Evolutionary conservation across 352 stramenopile species (phyloP), one percentile per base, ranked within the genome.

Genomic region (Phytophthora uliginosa): DNA sequence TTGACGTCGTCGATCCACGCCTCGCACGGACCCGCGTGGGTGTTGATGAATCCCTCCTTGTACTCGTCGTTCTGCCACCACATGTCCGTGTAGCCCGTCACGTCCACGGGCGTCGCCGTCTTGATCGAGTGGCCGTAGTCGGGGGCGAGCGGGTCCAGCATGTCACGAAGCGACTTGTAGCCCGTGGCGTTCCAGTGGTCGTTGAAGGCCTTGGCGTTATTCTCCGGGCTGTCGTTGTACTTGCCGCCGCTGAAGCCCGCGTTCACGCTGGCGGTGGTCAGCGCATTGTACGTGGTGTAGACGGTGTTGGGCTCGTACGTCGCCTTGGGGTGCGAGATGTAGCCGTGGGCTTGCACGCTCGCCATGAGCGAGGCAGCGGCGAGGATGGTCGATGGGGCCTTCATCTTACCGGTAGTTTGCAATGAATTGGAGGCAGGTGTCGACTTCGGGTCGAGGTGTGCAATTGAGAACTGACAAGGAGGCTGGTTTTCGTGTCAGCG

Each of bases 41-140:
- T 78, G 6, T 61, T 51, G 65, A 79, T 76, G 65, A 85, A 82
- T 2, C 78, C 76, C 18, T 74, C 48, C 36, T 76, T 66, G 63
- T 76, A 76, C 62, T 85, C 36, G 50, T 83, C 72, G 48, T 82
- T 82, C 58, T 80, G 69, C 61, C 63, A 76, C 67, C 56, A 69
- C 56, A 77, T 82, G 18, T 70, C 70, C 8, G 50, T 69, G 56
- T 75, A 69, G 42, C 62, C 40, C 15, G 53, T 71, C 33, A 85
- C 78, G 22, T 82, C 72, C 9, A 81, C 47, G 0, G 74, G 66
- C 33, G 51, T 53, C 26, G 34, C 68, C 3, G 59, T 69, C 20
- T 67, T 54, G 4, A 71, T 18, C 2, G 78, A 76, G 40, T 69
- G 48, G 20, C 75, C 75, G 54, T 78, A 85, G 55, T 73, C 75